Percentiles rank a stretch among this genome's conserved stretches.
phyloP scores from a whole-genome alignment of 2,329 filamentous ascomycete genomes.

The Xylaria sp. region DNA sequence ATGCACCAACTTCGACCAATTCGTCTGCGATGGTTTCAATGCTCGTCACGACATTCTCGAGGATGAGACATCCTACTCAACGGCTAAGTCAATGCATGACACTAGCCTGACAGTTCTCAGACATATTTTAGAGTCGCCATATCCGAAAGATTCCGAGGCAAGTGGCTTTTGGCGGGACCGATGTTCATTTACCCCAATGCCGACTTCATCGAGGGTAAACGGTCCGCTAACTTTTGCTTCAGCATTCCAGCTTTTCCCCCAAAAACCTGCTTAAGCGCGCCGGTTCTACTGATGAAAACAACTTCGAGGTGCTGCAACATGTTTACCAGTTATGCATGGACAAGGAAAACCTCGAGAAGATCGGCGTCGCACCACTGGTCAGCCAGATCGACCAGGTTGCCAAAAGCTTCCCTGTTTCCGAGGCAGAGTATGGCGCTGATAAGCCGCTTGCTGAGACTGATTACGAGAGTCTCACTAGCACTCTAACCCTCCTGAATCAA shows the following conservation, averaged over 20 bases:
- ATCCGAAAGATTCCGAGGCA: constrained; percentile 46
- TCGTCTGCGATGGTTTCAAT: constrained; percentile 69
- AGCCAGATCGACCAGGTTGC: constrained; percentile 57
- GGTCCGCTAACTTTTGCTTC: constrained; percentile 22
- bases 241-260: constrained; percentile 55
- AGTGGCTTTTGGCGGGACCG: constrained; percentile 1
- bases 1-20: constrained; percentile 69
- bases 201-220: neutral
- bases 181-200: neutral
- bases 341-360: constrained; percentile 56
- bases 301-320: constrained; percentile 67
- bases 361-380: constrained; percentile 59
- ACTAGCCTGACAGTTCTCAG: constrained; percentile 60
- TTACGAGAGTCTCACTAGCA: constrained; percentile 45
- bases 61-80: constrained; percentile 64
- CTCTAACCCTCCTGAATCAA: constrained; percentile 50
- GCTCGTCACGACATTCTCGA: constrained; percentile 65
- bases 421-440: constrained; percentile 27
- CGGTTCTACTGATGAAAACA: constrained; percentile 57
- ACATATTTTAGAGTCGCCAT: constrained; percentile 64
- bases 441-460: constrained; percentile 31
- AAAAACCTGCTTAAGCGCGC: constrained; percentile 39
- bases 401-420: constrained; percentile 44
- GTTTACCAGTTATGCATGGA: constrained; percentile 70
- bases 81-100: constrained; percentile 64